Base-by-base conservation (phyloP, 2,329 filamentous ascomycete species). In the Trichoderma gracile region DNA sequence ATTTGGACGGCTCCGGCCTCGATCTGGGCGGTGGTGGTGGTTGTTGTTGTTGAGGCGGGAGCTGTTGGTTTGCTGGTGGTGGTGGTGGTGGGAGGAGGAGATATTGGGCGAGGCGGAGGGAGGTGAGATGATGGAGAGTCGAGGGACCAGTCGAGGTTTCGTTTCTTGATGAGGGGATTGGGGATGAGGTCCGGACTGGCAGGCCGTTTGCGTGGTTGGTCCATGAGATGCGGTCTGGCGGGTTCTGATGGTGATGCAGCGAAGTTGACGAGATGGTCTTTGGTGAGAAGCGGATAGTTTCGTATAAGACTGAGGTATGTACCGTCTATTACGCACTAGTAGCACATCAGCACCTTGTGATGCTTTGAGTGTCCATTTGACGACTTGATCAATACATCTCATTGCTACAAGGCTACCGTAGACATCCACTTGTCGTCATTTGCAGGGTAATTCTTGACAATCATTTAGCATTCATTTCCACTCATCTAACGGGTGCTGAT, bases 141-240 rank as follows among this genome's bases (percentile, higher is more conserved):
- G 12, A 81, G 68, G 6, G 72, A 77, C 80, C 80, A 82, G 68
- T 76, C 68, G 6, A 81, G 73, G 65, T 82, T 82, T 23, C 73
- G 73, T 66, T 77, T 80, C 70, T 82, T 82, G 66, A 81, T 77
- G 65, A 81, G 79, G 0, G 80, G 79, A 57, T 82, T 82, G 2
- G 76, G 66, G 9, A 81, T 77, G 57, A 82, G 69, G 23, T 73
- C 74, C 2, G 75, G 74, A 61, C 74, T 76, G 27, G 65, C 63
- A 21, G 68, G 70, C 21, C 75, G 72, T 62, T 79, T 79, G 46
- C 30, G 40, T 5, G 49, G 61, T 10, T 53, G 47, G 19, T 53
- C 58, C 59, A 57, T 63, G 42, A 61, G 38, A 15, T 23, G 21
- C 7, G 23, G 15, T 53, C 25, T 3, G 25, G 3, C 5, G 3